Percentiles rank a stretch among this genome's conserved stretches.
These are phyloP conservation scores for Aristolochia contorta DNA, from an alignment of 164 flowering plant genomes.

Conservation along the genomic window DNA sequence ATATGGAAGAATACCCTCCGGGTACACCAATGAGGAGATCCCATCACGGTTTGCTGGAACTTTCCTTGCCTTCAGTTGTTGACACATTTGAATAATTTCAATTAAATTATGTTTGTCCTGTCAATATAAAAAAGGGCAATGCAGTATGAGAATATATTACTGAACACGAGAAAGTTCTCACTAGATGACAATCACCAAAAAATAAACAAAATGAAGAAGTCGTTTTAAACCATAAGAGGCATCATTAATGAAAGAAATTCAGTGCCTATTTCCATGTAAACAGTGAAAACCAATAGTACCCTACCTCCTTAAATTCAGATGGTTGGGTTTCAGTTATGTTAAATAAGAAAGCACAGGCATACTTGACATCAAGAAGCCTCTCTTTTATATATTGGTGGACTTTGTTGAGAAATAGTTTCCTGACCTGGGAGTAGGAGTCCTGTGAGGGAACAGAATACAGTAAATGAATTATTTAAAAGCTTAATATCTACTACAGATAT, in stretches of 20 bases:
- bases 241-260: not conserved
- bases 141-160: not conserved
- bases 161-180: not conserved
- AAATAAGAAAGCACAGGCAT: slow-evolving; percentile 71
- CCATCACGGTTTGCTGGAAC: slow-evolving; percentile 47
- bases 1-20: slow-evolving; percentile 69
- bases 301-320: slow-evolving; percentile 64
- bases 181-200: not conserved
- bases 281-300: not conserved
- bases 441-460: slow-evolving; percentile 12
- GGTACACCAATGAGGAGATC: slow-evolving; percentile 38
- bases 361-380: slow-evolving; percentile 71
- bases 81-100: slow-evolving; percentile 75
- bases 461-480: not conserved
- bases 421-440: slow-evolving; percentile 61
- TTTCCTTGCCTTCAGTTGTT: slow-evolving; percentile 54
- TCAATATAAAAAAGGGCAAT: slow-evolving; percentile 6
- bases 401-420: slow-evolving; percentile 60
- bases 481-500: too few relatives aligned
- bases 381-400: slow-evolving; percentile 87
- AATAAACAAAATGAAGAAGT: not conserved
- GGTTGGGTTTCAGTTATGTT: slow-evolving; percentile 24
- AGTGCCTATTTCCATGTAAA: too few relatives aligned
- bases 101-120: slow-evolving; percentile 70
- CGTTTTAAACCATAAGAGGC: too few relatives aligned